Percentiles rank a stretch among this genome's conserved stretches.
These are phyloP conservation scores for Geum urbanum DNA, from an alignment of 306 rosid genomes.

Conservation along the genomic window DNA sequence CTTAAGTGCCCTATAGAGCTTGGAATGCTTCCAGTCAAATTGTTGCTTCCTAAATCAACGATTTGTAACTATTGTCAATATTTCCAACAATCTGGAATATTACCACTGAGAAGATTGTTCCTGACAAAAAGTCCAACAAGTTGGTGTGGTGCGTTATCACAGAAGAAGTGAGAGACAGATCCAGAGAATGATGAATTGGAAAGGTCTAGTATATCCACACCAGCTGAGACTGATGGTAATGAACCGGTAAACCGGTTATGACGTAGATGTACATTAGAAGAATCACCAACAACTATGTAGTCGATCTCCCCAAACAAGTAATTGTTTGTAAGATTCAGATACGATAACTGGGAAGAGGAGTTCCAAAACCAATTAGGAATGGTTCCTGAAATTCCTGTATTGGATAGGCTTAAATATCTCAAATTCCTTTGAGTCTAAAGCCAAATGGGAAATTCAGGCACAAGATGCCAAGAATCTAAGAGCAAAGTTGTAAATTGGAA, in stretches of 20 bases:
- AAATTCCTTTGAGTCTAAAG: conserved; percentile 15
- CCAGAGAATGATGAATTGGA: conserved; percentile 17
- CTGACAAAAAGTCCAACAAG: not conserved
- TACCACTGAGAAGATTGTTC: conserved; percentile 22
- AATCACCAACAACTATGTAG: not conserved
- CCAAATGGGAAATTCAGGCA: conserved; percentile 39
- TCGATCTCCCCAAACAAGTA: conserved; percentile 17
- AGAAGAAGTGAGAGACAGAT: conserved; percentile 4
- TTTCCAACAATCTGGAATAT: conserved; percentile 26
- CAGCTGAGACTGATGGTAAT: conserved; percentile 8
- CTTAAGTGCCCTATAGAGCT: conserved; percentile 26
- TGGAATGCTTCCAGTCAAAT: conserved; percentile 37
- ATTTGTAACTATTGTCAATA: not conserved
- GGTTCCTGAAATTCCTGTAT: conserved; percentile 25
- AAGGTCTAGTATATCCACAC: not conserved
- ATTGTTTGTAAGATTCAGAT: conserved; percentile 20
- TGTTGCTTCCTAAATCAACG: conserved; percentile 30
- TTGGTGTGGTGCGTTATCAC: not conserved
- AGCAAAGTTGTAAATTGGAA: conserved; percentile 24
- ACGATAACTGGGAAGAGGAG: not conserved
- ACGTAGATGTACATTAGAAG: not conserved
- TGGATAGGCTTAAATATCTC: conserved; percentile 15
- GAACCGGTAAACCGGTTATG: conserved; percentile 7
- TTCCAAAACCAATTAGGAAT: conserved; percentile 41
- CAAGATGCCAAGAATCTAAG: conserved; percentile 27